These are phyloP conservation scores for Psilocybe tampanensis DNA, from an alignment of 768 basidiomycete species.

Conservation along the genomic window DNA sequence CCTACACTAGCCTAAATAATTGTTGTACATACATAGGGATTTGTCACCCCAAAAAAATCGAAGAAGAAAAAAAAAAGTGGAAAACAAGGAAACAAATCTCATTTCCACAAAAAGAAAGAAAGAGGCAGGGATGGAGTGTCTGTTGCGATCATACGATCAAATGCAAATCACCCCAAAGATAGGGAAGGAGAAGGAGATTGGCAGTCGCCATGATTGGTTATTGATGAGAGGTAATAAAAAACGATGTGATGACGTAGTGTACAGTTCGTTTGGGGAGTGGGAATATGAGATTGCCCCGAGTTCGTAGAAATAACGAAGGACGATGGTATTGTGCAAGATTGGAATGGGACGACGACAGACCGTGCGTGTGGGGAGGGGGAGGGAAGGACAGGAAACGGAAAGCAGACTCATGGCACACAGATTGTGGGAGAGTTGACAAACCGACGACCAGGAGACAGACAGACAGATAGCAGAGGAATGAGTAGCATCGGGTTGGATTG, in stretches of 20 bases:
- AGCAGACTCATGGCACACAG: neutral
- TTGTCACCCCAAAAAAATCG: no score
- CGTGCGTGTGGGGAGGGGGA: neutral
- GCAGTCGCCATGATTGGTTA: neutral
- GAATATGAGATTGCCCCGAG: neutral
- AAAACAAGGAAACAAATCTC: no score
- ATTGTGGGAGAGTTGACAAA: neutral
- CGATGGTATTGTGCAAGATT: neutral
- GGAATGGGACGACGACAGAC: neutral
- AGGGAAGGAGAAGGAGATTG: neutral
- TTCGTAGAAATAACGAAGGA: neutral
- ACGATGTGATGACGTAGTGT: slow-evolving; percentile 5
- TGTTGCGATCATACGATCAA: neutral
- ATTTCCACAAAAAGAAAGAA: neutral
- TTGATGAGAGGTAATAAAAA: slow-evolving; percentile 1
- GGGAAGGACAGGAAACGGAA: no score
- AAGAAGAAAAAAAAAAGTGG: neutral
- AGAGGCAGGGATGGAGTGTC: neutral
- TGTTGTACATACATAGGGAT: no score
- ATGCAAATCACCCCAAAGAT: neutral
- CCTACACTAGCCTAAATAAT: no score
- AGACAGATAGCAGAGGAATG: neutral
- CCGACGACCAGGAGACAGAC: neutral
- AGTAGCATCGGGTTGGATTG: neutral
- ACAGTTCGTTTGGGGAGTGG: neutral